A percentile compares a stretch with the other conserved stretches of the same genome.
Evolutionary conservation across 805 yeast species (phyloP).

Genomic region (Suhomyces kilbournensis): DNA sequence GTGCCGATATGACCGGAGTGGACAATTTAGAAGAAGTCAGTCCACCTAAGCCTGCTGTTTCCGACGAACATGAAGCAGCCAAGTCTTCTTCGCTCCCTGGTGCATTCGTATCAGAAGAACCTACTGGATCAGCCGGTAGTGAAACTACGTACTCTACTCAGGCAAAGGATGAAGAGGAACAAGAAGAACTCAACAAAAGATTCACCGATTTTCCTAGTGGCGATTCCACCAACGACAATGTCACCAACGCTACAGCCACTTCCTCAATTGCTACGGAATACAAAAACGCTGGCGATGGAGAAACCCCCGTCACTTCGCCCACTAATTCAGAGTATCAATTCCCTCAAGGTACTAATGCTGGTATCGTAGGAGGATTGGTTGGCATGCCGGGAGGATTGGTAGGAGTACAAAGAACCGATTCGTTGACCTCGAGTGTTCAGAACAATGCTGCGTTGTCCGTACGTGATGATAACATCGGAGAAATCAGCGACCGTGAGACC

Average conservation of each 20-base stretch:
- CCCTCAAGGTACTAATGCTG: constrained; percentile 30
- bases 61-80: constrained; percentile 14
- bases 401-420: constrained; percentile 63
- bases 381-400: constrained; percentile 45
- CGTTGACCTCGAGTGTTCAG: constrained; percentile 85
- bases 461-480: constrained; percentile 62
- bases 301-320: constrained; percentile 50
- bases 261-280: constrained; percentile 34
- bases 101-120: background rate
- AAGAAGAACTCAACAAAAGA: constrained; percentile 17
- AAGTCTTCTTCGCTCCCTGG: background rate
- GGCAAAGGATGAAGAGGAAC: constrained; percentile 13
- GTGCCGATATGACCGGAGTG: constrained; percentile 27
- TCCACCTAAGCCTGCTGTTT: background rate
- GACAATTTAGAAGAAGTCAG: constrained; percentile 15
- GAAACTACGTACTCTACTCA: background rate
- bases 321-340: constrained; percentile 47
- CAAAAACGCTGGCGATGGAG: constrained; percentile 26
- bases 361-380: constrained; percentile 37
- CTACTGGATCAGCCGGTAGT: background rate
- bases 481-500: constrained; percentile 42
- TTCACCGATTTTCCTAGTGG: constrained; percentile 36
- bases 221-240: constrained; percentile 13
- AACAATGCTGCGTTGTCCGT: constrained; percentile 91
- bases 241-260: constrained; percentile 30